Conservation (phyloP, 202 grass and related monocot genomes). For the Setaria italica region DNA sequence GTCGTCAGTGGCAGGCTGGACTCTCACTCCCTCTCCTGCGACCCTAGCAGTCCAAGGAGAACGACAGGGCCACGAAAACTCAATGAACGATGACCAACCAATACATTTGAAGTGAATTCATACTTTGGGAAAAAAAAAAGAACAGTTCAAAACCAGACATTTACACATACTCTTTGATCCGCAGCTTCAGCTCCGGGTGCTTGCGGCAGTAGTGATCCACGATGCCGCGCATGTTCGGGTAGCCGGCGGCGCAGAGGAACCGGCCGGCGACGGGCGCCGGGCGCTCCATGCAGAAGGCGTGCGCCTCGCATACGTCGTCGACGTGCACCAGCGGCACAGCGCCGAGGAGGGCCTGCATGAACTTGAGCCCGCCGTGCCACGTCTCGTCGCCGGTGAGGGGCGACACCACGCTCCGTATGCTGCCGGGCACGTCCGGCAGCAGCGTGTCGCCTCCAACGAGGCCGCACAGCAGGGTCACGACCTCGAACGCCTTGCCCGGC, state of each 20-base stretch:
- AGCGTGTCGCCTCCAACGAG: slow-evolving; percentile 67
- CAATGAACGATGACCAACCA: neutral
- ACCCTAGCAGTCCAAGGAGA: slow-evolving; percentile 7
- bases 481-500: slow-evolving; percentile 39
- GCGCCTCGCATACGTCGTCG: slow-evolving; percentile 72
- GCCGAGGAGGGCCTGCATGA: slow-evolving; percentile 58
- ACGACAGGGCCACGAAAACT: no score
- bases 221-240: slow-evolving; percentile 53
- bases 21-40: slow-evolving; percentile 29
- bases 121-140: no score
- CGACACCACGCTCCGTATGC: slow-evolving; percentile 38
- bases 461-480: slow-evolving; percentile 54
- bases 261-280: slow-evolving; percentile 55
- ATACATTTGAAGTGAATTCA: no score
- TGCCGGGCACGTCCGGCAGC: slow-evolving; percentile 33
- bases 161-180: slow-evolving; percentile 1
- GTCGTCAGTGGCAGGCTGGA: neutral
- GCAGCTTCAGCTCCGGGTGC: slow-evolving; percentile 49
- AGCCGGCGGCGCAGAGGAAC: slow-evolving; percentile 60
- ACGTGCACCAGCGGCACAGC: slow-evolving; percentile 64
- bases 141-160: no score
- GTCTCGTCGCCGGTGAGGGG: slow-evolving; percentile 43
- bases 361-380: slow-evolving; percentile 34
- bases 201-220: slow-evolving; percentile 42
- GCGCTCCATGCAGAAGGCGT: slow-evolving; percentile 66